Evolutionary conservation across 306 rosid species (phyloP).

Genomic region (Medicago truncatula): MtrunA17r5.0-ANR NC_053049.1:37446501-37447000

Average conservation of each 20-base stretch:
- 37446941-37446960: conserved; percentile 56
- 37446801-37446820: neutral
- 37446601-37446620: conserved; percentile 56
- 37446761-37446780: conserved; percentile 78
- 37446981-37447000: conserved; percentile 23
- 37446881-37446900: conserved; percentile 43
- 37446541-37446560: neutral
- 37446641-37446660: conserved; percentile 39
- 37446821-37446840: conserved; percentile 29
- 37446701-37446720: conserved; percentile 74
- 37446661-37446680: conserved; percentile 49
- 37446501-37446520: conserved; percentile 65
- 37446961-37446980: conserved; percentile 14
- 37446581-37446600: neutral
- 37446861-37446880: conserved; percentile 48
- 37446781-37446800: conserved; percentile 17
- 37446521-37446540: conserved; percentile 32
- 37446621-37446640: conserved; percentile 46
- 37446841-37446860: conserved; percentile 51
- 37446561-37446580: neutral
- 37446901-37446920: conserved; percentile 41
- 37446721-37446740: conserved; percentile 77
- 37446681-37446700: conserved; percentile 49
- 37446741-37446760: conserved; percentile 78
- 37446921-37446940: conserved; percentile 17